Base-by-base conservation (phyloP, 495 filamentous ascomycete genomes). In the Xylaria acuta region DNA sequence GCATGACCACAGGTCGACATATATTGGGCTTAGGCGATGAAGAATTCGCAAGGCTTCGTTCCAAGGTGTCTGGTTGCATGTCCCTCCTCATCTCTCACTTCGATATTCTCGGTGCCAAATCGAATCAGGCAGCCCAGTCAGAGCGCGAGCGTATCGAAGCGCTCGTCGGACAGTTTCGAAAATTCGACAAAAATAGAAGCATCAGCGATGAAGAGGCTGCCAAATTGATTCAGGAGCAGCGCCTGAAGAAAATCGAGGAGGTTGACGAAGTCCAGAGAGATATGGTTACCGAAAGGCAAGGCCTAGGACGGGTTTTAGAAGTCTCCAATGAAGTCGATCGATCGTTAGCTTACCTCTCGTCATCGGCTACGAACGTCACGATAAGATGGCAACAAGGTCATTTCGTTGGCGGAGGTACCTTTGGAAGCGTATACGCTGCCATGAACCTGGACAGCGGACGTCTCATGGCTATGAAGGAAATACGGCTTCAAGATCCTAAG, bases 381-480 rank as follows among this genome's bases (percentile, higher is more conserved):
- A 88, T 98, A 80, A 90, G 97, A 45, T 99, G 96, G 96, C 96
- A 98, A 80, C 96, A 97, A 83, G 96, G 96, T 59, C 93, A 97
- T 75, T 98, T 96, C 80, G 93, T 99, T 65, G 96, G 96, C 30
- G 96, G 97, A 49, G 96, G 96, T 73, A 97, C 96, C 0, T 99
- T 99, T 77, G 96, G 96, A 30, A 97, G 94, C 45, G 96, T 99
- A 47, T 98, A 98, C 77, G 94, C 93, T 30, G 97, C 95, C 53
- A 95, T 98, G 88, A 98, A 99, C 75, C 83, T 99, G 58, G 96
- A 99, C 81, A 94, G 94, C 59, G 96, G 95, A 60, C 93, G 95
- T 76, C 84, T 97, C 65, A 98, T 99, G 96, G 96, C 96, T 20
- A 97, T 99, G 51, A 99, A 99, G 81, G 96, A 99, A 81, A 99